phyloP scores from a whole-genome alignment of 169 alveolate genomes.

The Blepharisma undulans region DNA sequence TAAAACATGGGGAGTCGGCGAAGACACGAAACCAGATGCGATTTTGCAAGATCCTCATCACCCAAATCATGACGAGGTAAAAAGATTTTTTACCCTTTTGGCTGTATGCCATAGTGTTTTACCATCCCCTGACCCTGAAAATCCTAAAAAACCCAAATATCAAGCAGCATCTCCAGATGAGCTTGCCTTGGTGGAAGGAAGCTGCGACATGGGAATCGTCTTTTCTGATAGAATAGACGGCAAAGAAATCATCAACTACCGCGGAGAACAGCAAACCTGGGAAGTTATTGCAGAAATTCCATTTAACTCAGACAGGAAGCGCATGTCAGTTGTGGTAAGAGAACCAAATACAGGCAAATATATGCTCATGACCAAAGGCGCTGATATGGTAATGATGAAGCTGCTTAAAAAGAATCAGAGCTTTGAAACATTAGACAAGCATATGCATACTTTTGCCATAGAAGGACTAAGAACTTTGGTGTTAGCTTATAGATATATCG shows the following conservation, averaged over 20 bases:
- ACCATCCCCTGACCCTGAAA: conserved; percentile 13
- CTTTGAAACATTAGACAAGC: background rate
- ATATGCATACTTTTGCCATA: conserved; percentile 53
- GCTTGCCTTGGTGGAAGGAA: conserved; percentile 45
- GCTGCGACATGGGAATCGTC: conserved; percentile 34
- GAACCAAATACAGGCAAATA: conserved; percentile 6
- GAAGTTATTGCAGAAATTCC: conserved; percentile 29
- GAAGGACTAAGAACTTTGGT: conserved; percentile 81
- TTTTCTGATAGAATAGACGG: conserved; percentile 22
- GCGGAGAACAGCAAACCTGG: conserved; percentile 4
- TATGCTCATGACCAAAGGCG: conserved; percentile 29
- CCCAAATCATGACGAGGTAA: background rate
- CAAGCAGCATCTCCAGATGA: conserved; percentile 51
- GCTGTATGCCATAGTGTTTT: conserved; percentile 41
- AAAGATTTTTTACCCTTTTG: background rate
- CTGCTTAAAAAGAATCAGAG: conserved; percentile 37
- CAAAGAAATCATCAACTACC: background rate
- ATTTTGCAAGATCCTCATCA: conserved; percentile 7
- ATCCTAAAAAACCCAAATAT: background rate
- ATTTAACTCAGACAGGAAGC: conserved; percentile 83
- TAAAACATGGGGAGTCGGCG: background rate
- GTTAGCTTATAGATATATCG: conserved; percentile 61
- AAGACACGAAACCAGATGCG: conserved; percentile 7
- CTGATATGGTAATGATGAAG: conserved; percentile 10
- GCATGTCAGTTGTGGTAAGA: conserved; percentile 84